These are phyloP conservation scores for Smallanthus sonchifolius DNA, from an alignment of 129 eudicot species.

Conservation along the genomic window DNA sequence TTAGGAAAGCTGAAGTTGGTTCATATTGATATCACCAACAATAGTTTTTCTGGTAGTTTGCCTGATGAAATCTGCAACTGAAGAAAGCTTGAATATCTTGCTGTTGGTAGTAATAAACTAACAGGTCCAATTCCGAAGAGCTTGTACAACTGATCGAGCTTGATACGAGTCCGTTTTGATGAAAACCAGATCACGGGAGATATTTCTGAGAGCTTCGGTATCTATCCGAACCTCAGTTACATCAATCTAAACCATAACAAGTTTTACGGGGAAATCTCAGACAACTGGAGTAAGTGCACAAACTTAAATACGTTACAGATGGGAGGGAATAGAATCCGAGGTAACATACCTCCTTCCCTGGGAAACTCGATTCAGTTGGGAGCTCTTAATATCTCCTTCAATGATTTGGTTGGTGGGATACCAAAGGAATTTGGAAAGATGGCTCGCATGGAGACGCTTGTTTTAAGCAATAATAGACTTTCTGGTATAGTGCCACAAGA, in stretches of 20 bases:
- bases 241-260: conserved; percentile 31
- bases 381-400: conserved; percentile 27
- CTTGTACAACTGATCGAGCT: conserved; percentile 36
- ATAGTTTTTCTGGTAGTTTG: conserved; percentile 33
- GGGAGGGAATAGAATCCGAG: conserved; percentile 9
- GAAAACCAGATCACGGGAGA: conserved; percentile 39
- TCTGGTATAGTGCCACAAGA: conserved; percentile 42
- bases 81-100: conserved; percentile 16
- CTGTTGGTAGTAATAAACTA: conserved; percentile 8
- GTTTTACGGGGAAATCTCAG: conserved; percentile 33
- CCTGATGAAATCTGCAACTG: conserved; percentile 36
- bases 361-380: conserved; percentile 14
- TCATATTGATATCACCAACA: not conserved
- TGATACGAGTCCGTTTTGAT: conserved; percentile 30
- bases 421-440: conserved; percentile 17
- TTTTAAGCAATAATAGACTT: conserved; percentile 17
- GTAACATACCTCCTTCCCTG: conserved; percentile 27
- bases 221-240: conserved; percentile 34
- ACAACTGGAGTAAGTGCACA: conserved; percentile 37
- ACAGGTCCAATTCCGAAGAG: conserved; percentile 3
- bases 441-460: not conserved
- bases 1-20: not conserved
- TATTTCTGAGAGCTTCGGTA: conserved; percentile 33
- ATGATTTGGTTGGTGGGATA: conserved; percentile 14
- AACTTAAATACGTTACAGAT: conserved; percentile 21